These are phyloP conservation scores for Fusarium sp. DNA, from an alignment of 2,329 filamentous ascomycete genomes.

Conservation along the genomic window DNA sequence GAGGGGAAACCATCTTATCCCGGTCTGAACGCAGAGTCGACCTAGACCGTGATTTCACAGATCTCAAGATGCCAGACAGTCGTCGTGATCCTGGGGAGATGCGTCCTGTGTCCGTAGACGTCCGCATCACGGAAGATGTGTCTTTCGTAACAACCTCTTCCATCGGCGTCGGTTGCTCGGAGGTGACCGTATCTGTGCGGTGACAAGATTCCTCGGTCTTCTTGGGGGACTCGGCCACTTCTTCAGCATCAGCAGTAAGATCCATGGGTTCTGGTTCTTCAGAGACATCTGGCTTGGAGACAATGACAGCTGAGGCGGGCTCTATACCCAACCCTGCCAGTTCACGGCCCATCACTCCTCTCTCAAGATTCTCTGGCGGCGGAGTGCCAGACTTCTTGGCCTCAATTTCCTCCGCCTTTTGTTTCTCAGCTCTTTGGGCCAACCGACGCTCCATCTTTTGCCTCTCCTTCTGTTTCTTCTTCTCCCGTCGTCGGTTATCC, in stretches of 20 bases:
- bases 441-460: conserved; percentile 75
- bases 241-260: conserved; percentile 38
- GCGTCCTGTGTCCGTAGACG: conserved; percentile 39
- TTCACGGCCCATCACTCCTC: conserved; percentile 71
- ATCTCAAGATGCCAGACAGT: conserved; percentile 56
- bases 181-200: conserved; percentile 43
- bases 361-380: conserved; percentile 68
- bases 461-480: conserved; percentile 75
- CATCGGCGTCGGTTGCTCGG: conserved; percentile 38
- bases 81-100: conserved; percentile 42
- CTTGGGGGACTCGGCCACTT: conserved; percentile 25
- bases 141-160: conserved; percentile 41
- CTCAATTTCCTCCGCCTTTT: conserved; percentile 68
- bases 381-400: conserved; percentile 63
- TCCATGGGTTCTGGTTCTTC: conserved; percentile 39
- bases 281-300: conserved; percentile 59
- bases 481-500: conserved; percentile 83
- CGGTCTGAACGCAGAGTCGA: conserved; percentile 59
- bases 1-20: conserved; percentile 52
- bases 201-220: conserved; percentile 47
- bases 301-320: conserved; percentile 65
- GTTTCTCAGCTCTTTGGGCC: conserved; percentile 74
- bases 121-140: conserved; percentile 28
- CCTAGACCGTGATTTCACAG: conserved; percentile 62
- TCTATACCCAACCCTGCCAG: conserved; percentile 68